These are phyloP conservation scores for Teunomyces funiuensis DNA, from an alignment of 805 yeast genomes.

Conservation along the genomic window DNA sequence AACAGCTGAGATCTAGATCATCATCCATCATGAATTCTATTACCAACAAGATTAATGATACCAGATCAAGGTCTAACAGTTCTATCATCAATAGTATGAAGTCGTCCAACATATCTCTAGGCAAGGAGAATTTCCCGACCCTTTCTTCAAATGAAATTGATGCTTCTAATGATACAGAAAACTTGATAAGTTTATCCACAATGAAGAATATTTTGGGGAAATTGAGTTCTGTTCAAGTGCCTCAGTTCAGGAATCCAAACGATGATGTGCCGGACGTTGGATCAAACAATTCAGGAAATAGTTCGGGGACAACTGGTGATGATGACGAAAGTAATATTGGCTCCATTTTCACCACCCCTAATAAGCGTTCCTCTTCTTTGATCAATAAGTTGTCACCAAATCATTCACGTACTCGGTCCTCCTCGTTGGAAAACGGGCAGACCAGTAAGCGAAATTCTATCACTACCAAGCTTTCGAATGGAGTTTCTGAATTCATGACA, in stretches of 20 bases:
- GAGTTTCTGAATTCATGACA: conserved; percentile 43
- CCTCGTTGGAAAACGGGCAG: conserved; percentile 29
- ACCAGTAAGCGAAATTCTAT: conserved; percentile 30
- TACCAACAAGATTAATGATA: conserved; percentile 29
- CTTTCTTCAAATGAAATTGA: conserved; percentile 18
- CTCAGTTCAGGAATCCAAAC: conserved; percentile 16
- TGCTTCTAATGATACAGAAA: conserved; percentile 12
- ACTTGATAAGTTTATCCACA: conserved; percentile 26
- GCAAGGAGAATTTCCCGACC: conserved; percentile 29
- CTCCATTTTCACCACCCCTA: conserved; percentile 3
- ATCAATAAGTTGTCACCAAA: conserved; percentile 35
- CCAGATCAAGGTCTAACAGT: conserved; percentile 36
- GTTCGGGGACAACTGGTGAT: conserved; percentile 2
- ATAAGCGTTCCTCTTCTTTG: conserved; percentile 21
- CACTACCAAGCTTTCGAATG: conserved; percentile 40
- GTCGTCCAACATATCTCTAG: conserved; percentile 11
- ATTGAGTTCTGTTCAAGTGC: conserved; percentile 31
- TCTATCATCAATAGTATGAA: conserved; percentile 22
- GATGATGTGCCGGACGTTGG: conserved; percentile 12
- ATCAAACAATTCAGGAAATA: neutral
- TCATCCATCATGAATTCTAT: conserved; percentile 39
- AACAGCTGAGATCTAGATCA: conserved; percentile 32
- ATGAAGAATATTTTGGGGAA: conserved; percentile 38
- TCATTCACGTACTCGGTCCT: conserved; percentile 39
- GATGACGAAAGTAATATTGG: conserved; percentile 8